phyloP scores from a whole-genome alignment of 306 rosid genomes.

The Dryas octopetala region DNA sequence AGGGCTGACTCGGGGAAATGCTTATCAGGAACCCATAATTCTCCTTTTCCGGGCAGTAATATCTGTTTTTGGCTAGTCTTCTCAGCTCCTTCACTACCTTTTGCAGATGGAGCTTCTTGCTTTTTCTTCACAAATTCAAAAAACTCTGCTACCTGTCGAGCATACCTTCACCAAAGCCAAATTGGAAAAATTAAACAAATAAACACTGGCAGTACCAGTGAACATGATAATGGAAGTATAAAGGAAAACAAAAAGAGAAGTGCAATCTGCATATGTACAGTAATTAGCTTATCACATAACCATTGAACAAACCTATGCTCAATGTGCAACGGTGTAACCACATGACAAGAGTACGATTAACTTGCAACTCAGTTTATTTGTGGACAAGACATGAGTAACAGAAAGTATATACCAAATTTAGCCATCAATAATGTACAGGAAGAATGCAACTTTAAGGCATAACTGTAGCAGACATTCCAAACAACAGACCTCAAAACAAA shows the following conservation, averaged over 20 bases:
- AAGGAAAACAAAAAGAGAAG: not conserved
- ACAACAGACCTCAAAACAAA: not conserved
- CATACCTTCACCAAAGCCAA: constrained; percentile 64
- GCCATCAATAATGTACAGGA: not conserved
- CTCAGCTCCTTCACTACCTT: constrained; percentile 41
- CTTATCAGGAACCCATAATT: constrained; percentile 72
- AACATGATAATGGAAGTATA: not conserved
- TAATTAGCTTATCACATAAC: not conserved
- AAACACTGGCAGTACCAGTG: not conserved
- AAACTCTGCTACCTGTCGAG: constrained; percentile 90
- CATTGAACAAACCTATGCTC: not conserved
- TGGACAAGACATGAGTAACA: not conserved
- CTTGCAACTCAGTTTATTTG: not conserved
- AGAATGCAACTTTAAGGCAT: not conserved
- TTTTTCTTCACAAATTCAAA: constrained; percentile 89
- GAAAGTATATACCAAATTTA: not conserved
- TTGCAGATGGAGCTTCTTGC: constrained; percentile 47
- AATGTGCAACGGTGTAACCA: too few relatives aligned
- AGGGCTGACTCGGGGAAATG: constrained; percentile 64
- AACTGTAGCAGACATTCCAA: not conserved
- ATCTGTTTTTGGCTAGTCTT: constrained; percentile 50
- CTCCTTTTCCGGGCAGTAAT: constrained; percentile 56
- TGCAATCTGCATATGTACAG: not conserved
- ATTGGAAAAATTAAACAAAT: constrained; percentile 8
- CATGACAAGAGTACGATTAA: not conserved